phyloP scores from a whole-genome alignment of 352 stramenopile species.

The Phytopythium vexans region DNA sequence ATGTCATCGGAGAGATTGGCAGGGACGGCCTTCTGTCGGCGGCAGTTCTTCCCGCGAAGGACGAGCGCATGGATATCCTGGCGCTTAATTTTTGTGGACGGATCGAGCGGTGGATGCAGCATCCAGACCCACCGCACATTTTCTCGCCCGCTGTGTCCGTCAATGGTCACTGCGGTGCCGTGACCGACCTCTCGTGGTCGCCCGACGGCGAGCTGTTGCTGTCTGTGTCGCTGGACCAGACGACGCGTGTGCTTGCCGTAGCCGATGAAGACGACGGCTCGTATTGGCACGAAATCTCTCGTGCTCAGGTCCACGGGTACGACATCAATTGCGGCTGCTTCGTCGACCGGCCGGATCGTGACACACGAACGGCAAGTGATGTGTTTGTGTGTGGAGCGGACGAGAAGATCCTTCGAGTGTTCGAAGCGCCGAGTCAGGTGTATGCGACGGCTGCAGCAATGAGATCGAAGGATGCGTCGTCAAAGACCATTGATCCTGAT shows the following conservation, averaged over 20 bases:
- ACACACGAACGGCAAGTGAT: conserved; percentile 17
- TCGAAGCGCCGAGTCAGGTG: conserved; percentile 57
- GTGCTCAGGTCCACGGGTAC: conserved; percentile 78
- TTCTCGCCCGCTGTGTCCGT: conserved; percentile 52
- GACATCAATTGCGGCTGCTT: conserved; percentile 78
- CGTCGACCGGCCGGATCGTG: conserved; percentile 8
- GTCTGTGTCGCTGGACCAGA: conserved; percentile 76
- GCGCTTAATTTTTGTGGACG: conserved; percentile 62
- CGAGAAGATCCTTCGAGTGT: conserved; percentile 81
- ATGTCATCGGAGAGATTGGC: conserved; percentile 55
- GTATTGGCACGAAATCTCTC: conserved; percentile 62
- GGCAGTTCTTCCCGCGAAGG: conserved; percentile 23
- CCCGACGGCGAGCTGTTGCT: conserved; percentile 57
- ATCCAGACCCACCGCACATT: conserved; percentile 37
- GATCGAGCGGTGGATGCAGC: conserved; percentile 63
- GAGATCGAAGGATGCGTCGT: conserved; percentile 7
- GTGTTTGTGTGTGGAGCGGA: conserved; percentile 76
- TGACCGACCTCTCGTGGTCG: conserved; percentile 72
- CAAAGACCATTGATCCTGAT: no score
- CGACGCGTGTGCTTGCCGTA: conserved; percentile 45
- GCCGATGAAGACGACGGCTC: background rate
- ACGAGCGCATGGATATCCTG: conserved; percentile 41
- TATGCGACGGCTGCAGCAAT: conserved; percentile 21
- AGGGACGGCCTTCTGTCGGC: conserved; percentile 52
- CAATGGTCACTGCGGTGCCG: conserved; percentile 48